Conservation (phyloP, 116 monocot genomes). For the Iris pallida region DNA sequence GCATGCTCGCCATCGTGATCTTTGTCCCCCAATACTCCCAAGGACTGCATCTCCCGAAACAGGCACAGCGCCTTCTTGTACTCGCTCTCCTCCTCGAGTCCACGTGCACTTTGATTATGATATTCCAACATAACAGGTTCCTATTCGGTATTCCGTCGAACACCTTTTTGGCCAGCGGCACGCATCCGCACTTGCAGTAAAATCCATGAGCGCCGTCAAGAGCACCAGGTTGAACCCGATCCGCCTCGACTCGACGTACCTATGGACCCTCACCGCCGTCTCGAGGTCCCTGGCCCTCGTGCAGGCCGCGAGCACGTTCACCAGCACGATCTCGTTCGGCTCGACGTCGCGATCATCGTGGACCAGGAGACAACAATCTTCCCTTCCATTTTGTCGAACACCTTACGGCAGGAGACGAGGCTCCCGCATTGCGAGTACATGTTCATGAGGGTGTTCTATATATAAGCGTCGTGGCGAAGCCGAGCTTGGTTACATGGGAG, state of each 20-base stretch:
- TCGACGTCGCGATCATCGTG: conserved; percentile 19
- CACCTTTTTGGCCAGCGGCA: conserved; percentile 9
- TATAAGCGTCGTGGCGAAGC: conserved; percentile 15
- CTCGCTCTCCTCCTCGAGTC: no score
- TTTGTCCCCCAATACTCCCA: no score
- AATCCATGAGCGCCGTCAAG: conserved; percentile 18
- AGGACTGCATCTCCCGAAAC: no score
- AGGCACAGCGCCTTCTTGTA: no score
- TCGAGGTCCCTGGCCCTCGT: conserved; percentile 20
- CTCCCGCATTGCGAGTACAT: conserved; percentile 26
- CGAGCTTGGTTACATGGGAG: conserved; percentile 21
- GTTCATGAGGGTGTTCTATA: conserved; percentile 17
- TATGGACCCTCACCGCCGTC: conserved; percentile 13
- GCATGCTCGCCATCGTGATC: no score
- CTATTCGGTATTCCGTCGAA: conserved; percentile 23
- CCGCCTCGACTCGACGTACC: conserved; percentile 3
- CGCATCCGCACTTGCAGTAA: conserved; percentile 15
- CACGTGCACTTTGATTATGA: no score
- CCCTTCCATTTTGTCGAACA: conserved; percentile 43
- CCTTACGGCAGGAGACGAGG: conserved; percentile 10
- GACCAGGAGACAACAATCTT: conserved; percentile 38
- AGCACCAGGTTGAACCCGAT: conserved; percentile 9
- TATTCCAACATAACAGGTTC: no score
- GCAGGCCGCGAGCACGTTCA: conserved; percentile 23
- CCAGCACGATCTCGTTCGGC: conserved; percentile 16